phyloP scores from a whole-genome alignment of 345 rosid genomes.

The Hypericum perforatum region DNA sequence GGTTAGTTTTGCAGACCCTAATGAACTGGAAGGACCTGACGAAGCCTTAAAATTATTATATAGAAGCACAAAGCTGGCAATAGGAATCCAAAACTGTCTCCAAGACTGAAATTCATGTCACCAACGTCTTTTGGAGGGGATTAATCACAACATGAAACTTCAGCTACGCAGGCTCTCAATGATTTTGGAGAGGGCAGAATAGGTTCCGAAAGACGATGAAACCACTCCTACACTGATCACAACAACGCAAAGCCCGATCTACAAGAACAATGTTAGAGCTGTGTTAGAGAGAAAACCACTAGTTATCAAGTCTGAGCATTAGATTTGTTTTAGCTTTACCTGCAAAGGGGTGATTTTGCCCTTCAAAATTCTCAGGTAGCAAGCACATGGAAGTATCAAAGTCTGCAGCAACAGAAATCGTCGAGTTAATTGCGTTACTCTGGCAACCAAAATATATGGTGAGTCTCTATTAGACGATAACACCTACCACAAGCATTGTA shows the following conservation, averaged over 20 bases:
- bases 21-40: too few relatives aligned
- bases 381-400: slow-evolving; percentile 3
- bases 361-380: slow-evolving; percentile 3
- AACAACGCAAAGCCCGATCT: neutral
- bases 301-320: neutral
- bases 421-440: too few relatives aligned
- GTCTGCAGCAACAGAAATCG: neutral
- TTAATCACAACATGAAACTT: too few relatives aligned
- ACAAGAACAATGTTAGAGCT: neutral
- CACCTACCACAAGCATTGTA: slow-evolving; percentile 3
- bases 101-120: too few relatives aligned
- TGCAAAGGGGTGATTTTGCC: neutral
- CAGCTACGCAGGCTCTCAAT: neutral
- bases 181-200: neutral
- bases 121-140: too few relatives aligned
- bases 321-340: neutral
- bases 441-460: neutral
- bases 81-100: too few relatives aligned
- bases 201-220: neutral
- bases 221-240: neutral
- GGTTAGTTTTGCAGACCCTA: too few relatives aligned
- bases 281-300: neutral
- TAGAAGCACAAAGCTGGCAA: too few relatives aligned
- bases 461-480: neutral
- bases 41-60: too few relatives aligned